A percentile compares a stretch with the other conserved stretches of the same genome.
Conservation (phyloP, 495 filamentous ascomycete species). For the Penicillium alfredii region DNA sequence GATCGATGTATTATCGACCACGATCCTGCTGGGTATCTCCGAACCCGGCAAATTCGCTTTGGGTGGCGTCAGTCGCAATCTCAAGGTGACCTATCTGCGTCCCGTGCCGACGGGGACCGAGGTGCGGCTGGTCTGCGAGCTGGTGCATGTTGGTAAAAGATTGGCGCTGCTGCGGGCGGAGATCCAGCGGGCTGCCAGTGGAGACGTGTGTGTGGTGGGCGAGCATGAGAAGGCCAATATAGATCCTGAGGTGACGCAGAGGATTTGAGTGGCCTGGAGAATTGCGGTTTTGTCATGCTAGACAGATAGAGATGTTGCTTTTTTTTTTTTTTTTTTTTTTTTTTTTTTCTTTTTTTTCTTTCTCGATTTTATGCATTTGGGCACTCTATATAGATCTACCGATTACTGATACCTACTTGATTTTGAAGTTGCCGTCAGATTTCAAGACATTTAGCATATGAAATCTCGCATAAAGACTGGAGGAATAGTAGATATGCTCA, state of each 20-base stretch:
- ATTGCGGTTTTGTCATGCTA: too few species aligned
- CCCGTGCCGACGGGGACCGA: slow-evolving; percentile 49
- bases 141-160: slow-evolving; percentile 56
- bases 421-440: too few species aligned
- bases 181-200: slow-evolving; percentile 39
- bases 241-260: slow-evolving; percentile 39
- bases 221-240: slow-evolving; percentile 67
- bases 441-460: too few species aligned
- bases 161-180: slow-evolving; percentile 43
- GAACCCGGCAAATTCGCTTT: slow-evolving; percentile 55
- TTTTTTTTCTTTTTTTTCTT: too few species aligned
- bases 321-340: too few species aligned
- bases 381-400: too few species aligned
- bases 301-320: too few species aligned
- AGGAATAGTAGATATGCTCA: too few species aligned
- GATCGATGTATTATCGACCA: slow-evolving; percentile 60
- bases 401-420: too few species aligned
- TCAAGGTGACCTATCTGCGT: slow-evolving; percentile 63
- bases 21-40: slow-evolving; percentile 50
- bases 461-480: too few species aligned
- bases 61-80: slow-evolving; percentile 60
- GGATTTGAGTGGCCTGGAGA: slow-evolving; percentile 25
- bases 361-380: too few species aligned
- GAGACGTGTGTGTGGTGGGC: slow-evolving; percentile 52
- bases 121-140: slow-evolving; percentile 52